Base-by-base conservation (phyloP, 305 asterid species). In the Withania somnifera region DNA sequence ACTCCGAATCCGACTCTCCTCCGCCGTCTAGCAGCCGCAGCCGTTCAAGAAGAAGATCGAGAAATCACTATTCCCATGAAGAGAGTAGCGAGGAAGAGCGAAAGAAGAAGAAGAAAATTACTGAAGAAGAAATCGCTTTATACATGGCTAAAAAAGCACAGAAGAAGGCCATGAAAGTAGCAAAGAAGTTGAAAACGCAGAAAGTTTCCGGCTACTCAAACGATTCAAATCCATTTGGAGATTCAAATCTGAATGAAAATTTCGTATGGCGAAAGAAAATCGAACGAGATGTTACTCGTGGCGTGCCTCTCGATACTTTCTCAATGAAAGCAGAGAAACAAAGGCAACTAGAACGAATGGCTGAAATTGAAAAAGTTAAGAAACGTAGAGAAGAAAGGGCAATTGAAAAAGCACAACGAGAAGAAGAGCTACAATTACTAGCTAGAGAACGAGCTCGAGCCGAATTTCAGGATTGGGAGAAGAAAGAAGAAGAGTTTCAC, bases 381-480 rank as follows among this genome's bases (percentile, higher is more conserved):
- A 85, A 82, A 52, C 53, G 84, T 50, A 85, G 87, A 66, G 83
- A 85, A 53, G 75, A 78, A 8, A 80, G 87, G 28, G 85, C 78
- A 2, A 34, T 82, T 6, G 85, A 82, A 20, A 82, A 82, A 53
- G 82, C 85, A 14, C 85, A 71, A 53, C 78, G 75, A 4, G 87
- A 78, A 42, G 87, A 85, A 52, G 84, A 78, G 63, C 26, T 82
- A 82, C 76, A 75, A 20, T 7, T 82, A 24, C 63, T 82, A 22
- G 87, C 83, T 7, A 57, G 83, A 9, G 87, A 85, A 58, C 84
- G 85, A 4, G 85, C 82, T 14, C 77, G 85, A 7, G 81, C 85
- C 0, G 84, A 82, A 79, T 85, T 78, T 30, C 82, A 85, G 3
- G 83, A 78, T 40, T 69, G 83, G 84, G 85, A 85, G 76, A 82